These are phyloP conservation scores for Nitzschia sp. DNA, from an alignment of 108 stramenopile genomes.

Conservation along the genomic window DNA sequence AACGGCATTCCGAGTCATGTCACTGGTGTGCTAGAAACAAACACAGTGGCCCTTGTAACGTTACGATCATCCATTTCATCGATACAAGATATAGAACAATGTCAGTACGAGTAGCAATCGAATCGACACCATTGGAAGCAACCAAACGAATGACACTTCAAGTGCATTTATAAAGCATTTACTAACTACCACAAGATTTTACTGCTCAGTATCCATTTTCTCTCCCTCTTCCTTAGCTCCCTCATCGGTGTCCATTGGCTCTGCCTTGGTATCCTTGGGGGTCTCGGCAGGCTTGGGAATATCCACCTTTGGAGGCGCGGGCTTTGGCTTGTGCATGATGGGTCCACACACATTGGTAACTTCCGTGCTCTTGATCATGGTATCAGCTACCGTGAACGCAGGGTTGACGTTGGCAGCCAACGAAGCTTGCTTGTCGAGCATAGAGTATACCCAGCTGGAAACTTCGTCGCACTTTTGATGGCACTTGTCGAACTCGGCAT, in stretches of 20 bases:
- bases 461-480: slow-evolving; percentile 66
- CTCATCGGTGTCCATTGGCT: slow-evolving; percentile 72
- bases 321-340: slow-evolving; percentile 93
- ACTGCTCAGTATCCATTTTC: slow-evolving; percentile 39
- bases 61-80: slow-evolving; percentile 22
- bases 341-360: slow-evolving; percentile 70
- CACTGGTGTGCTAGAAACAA: slow-evolving; percentile 8
- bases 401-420: slow-evolving; percentile 75
- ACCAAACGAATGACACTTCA: background rate
- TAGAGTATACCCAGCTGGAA: slow-evolving; percentile 91
- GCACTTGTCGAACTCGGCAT: slow-evolving; percentile 81
- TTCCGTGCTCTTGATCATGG: slow-evolving; percentile 68
- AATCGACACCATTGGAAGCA: no score
- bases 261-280: slow-evolving; percentile 46
- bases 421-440: slow-evolving; percentile 87
- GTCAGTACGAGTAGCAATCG: no score
- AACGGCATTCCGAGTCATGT: slow-evolving; percentile 28
- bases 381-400: slow-evolving; percentile 69
- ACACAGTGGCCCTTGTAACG: slow-evolving; percentile 33
- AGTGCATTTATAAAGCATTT: background rate
- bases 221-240: slow-evolving; percentile 22
- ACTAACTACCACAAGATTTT: background rate
- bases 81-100: slow-evolving; percentile 13
- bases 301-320: slow-evolving; percentile 71
- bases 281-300: slow-evolving; percentile 47